Evolutionary conservation across 345 rosid species (phyloP).

Genomic region (Eucalyptus sideroxylon): DNA sequence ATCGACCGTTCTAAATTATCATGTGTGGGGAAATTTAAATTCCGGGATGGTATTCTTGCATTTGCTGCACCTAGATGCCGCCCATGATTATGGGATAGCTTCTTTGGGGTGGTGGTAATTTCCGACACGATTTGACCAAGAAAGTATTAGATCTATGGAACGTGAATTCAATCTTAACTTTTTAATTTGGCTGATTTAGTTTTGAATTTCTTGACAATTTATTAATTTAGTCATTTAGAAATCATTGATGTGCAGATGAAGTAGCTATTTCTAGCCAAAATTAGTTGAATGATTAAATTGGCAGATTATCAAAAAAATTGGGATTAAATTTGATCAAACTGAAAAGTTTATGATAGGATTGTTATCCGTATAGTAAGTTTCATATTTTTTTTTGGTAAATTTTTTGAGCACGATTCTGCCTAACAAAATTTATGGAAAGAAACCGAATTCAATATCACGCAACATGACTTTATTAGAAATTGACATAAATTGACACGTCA

Average conservation of each 20-base stretch:
- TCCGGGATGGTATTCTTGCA: background rate
- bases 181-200: background rate
- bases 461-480: background rate
- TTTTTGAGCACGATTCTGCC: background rate
- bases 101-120: background rate
- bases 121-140: background rate
- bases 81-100: background rate
- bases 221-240: background rate
- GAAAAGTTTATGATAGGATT: no score
- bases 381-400: background rate
- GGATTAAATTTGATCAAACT: no score
- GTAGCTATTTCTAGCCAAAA: background rate
- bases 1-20: background rate
- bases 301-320: no score
- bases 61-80: background rate
- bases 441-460: background rate
- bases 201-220: background rate
- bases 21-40: background rate
- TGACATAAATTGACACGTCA: background rate
- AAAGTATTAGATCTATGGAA: no score
- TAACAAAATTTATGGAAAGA: background rate
- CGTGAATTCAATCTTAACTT: no score
- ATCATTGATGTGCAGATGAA: rapidly evolving
- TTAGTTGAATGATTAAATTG: background rate
- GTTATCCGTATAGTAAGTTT: rapidly evolving